These are phyloP conservation scores for Panicum hallii DNA, from an alignment of 202 grass and related monocot species.

Conservation along the genomic window DNA sequence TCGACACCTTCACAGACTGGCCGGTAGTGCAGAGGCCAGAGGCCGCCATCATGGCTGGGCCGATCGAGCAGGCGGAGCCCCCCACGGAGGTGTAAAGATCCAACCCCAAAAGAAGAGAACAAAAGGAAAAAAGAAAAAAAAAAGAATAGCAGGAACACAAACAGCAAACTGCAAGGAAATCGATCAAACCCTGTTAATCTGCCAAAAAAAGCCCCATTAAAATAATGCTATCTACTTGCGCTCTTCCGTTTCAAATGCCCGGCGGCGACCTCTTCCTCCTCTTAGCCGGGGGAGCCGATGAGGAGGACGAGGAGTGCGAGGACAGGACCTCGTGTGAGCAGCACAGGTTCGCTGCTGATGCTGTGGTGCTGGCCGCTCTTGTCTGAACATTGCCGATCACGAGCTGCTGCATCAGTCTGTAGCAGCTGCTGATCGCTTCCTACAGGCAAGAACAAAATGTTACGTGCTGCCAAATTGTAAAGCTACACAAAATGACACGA, in stretches of 20 bases:
- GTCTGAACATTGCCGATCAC: conserved; percentile 51
- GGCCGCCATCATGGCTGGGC: conserved; percentile 52
- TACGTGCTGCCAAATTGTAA: background rate
- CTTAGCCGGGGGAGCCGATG: conserved; percentile 60
- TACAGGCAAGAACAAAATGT: conserved; percentile 34
- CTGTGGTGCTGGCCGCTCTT: conserved; percentile 34
- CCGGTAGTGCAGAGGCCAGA: conserved; percentile 45
- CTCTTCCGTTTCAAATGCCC: conserved; percentile 43
- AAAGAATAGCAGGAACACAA: conserved; percentile 53
- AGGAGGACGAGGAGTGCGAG: conserved; percentile 50
- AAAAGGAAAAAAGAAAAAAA: conserved; percentile 36
- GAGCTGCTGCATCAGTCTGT: conserved; percentile 70
- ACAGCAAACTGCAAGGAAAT: conserved; percentile 53
- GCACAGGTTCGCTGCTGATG: conserved; percentile 43
- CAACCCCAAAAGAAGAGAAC: conserved; percentile 54
- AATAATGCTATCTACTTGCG: conserved; percentile 53
- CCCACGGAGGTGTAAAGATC: conserved; percentile 57
- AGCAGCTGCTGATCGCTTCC: conserved; percentile 81
- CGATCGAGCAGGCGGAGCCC: conserved; percentile 44
- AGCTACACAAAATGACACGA: background rate
- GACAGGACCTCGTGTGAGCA: conserved; percentile 49
- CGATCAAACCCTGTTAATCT: conserved; percentile 70
- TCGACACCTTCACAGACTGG: conserved; percentile 53
- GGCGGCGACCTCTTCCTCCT: conserved; percentile 73
- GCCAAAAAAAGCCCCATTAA: conserved; percentile 28